Evolutionary conservation across 164 flowering plant species (phyloP).

Genomic region (Brasenia schreberi): DNA sequence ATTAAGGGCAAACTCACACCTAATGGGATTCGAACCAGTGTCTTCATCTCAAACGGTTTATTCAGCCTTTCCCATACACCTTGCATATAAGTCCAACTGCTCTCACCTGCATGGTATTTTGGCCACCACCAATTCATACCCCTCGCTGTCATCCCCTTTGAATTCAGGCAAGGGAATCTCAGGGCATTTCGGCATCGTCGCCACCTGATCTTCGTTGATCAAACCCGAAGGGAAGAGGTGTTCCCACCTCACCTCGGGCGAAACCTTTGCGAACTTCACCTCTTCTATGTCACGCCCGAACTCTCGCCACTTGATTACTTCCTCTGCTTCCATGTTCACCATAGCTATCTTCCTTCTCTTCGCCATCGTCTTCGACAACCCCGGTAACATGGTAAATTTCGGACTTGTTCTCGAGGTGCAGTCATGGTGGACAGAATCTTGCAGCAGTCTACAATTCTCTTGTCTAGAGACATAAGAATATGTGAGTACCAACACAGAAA

Average conservation of each 20-base stretch:
- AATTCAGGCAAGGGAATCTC: not conserved
- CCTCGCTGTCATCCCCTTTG: not conserved
- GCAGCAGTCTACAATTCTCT: not conserved
- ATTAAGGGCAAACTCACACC: too few relatives aligned
- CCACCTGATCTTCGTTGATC: not conserved
- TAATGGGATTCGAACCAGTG: too few relatives aligned
- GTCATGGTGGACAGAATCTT: not conserved
- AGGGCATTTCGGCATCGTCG: not conserved
- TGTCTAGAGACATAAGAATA: not conserved
- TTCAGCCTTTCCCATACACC: too few relatives aligned
- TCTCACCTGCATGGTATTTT: constrained; percentile 59
- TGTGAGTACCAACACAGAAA: not conserved
- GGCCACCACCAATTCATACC: constrained; percentile 54
- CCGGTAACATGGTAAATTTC: not conserved
- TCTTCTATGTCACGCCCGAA: not conserved
- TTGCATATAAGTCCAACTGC: constrained; percentile 19
- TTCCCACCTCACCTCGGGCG: not conserved
- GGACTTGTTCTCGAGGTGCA: not conserved
- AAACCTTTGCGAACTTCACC: not conserved
- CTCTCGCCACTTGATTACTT: not conserved
- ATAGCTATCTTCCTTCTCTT: not conserved
- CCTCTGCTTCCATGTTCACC: not conserved
- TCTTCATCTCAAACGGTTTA: too few relatives aligned
- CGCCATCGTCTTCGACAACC: not conserved
- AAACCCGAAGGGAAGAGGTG: not conserved